phyloP scores from a whole-genome alignment of 2,329 filamentous ascomycete genomes.

The Fusarium nelsonii region DNA sequence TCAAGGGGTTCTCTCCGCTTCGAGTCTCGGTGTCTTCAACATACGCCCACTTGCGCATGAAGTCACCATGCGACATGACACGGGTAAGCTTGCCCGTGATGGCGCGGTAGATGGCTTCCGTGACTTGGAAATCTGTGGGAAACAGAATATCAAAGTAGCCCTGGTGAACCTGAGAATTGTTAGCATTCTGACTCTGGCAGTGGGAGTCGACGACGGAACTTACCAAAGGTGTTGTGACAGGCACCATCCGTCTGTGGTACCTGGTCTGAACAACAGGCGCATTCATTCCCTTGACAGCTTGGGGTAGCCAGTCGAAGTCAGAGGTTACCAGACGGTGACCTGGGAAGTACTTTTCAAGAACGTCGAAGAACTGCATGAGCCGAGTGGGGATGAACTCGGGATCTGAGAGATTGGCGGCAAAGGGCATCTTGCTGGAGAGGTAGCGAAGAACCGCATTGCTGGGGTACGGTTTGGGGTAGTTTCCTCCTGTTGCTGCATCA shows the following conservation, averaged over 20 bases:
- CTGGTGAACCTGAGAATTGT: constrained; percentile 80
- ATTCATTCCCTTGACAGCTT: constrained; percentile 86
- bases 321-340: constrained; percentile 88
- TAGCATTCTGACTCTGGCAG: constrained; percentile 1
- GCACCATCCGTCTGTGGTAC: constrained; percentile 86
- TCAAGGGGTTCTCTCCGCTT: constrained; percentile 91
- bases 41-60: constrained; percentile 89
- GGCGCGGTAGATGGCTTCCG: constrained; percentile 91
- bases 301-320: constrained; percentile 89
- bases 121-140: constrained; percentile 91
- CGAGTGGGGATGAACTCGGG: constrained; percentile 96
- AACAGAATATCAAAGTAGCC: constrained; percentile 99
- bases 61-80: constrained; percentile 88
- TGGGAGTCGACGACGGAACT: constrained; percentile 50
- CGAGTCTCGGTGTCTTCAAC: constrained; percentile 88
- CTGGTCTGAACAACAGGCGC: constrained; percentile 96
- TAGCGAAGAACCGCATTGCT: constrained; percentile 68
- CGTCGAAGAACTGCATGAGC: constrained; percentile 96
- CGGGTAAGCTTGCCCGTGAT: constrained; percentile 92
- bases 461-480: constrained; percentile 72
- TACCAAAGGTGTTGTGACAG: constrained; percentile 90
- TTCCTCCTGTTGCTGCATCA: constrained; percentile 76
- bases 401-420: constrained; percentile 79
- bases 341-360: constrained; percentile 89
- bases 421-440: constrained; percentile 74